These are phyloP conservation scores for Hypoxylon sp. DNA, from an alignment of 2,329 filamentous ascomycete genomes.

Conservation along the genomic window DNA sequence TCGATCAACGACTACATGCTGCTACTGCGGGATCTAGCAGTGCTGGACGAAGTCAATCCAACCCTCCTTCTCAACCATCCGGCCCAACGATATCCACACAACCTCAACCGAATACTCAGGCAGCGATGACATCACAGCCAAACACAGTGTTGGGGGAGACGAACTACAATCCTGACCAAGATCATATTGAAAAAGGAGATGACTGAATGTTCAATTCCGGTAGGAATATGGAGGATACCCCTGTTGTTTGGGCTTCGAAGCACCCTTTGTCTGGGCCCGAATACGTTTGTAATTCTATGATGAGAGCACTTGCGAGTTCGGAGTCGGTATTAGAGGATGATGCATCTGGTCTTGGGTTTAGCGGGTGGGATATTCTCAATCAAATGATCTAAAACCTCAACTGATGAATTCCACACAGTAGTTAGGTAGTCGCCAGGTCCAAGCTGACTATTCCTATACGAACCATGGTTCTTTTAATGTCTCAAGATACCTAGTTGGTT, in stretches of 20 bases:
- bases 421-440: constrained; percentile 10
- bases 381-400: constrained; percentile 3
- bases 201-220: constrained; percentile 40
- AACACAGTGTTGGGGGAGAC: constrained; percentile 76
- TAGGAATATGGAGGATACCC: constrained; percentile 8
- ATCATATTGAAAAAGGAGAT: constrained; percentile 57
- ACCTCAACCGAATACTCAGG: constrained; percentile 69
- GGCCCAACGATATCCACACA: constrained; percentile 72
- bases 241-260: constrained; percentile 21
- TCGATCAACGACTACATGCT: constrained; percentile 93
- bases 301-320: constrained; percentile 47
- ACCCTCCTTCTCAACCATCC: constrained; percentile 62
- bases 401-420: constrained; percentile 12
- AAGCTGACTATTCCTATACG: not conserved
- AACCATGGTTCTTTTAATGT: not conserved
- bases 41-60: constrained; percentile 58
- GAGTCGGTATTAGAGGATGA: constrained; percentile 47
- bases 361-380: constrained; percentile 25
- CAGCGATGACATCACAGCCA: constrained; percentile 70
- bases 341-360: constrained; percentile 40
- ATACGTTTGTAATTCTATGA: constrained; percentile 48
- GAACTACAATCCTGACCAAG: constrained; percentile 77
- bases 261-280: constrained; percentile 34
- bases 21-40: constrained; percentile 71
- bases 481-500: constrained; percentile 16